Conservation (phyloP, 2,329 filamentous ascomycete species). For the Aureobasidium vineae region DNA sequence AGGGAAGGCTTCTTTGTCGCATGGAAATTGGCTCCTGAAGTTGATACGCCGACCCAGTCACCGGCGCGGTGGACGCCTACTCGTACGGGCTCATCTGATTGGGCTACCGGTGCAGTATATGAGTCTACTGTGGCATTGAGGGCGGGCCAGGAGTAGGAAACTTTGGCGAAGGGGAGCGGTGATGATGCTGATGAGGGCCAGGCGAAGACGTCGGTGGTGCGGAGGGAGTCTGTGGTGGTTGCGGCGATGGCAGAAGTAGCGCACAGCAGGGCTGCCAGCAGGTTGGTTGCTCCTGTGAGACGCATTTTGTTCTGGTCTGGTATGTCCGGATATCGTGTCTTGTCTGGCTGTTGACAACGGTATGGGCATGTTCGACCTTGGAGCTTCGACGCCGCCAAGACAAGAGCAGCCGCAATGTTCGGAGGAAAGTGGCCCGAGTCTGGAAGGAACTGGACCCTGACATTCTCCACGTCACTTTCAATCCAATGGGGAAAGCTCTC, state of each 20-base stretch:
- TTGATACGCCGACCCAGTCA: constrained; percentile 48
- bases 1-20: constrained; percentile 46
- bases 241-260: constrained; percentile 34
- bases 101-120: constrained; percentile 40
- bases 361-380: neutral
- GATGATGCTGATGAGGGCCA: constrained; percentile 40
- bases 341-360: neutral
- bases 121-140: constrained; percentile 42
- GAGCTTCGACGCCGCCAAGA: constrained; percentile 19
- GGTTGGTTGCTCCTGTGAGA: neutral
- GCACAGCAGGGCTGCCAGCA: constrained; percentile 20
- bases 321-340: neutral
- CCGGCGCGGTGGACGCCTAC: constrained; percentile 45
- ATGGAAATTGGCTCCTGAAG: constrained; percentile 46
- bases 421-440: neutral
- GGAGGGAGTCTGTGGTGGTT: constrained; percentile 33
- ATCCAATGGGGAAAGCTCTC: neutral
- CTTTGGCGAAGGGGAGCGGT: constrained; percentile 44
- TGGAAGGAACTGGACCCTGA: constrained; percentile 15
- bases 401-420: neutral
- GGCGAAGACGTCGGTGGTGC: constrained; percentile 36
- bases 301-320: neutral
- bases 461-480: constrained; percentile 1
- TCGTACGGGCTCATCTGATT: constrained; percentile 44
- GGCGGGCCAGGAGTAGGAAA: constrained; percentile 44